Percentiles rank a stretch among this genome's conserved stretches.
These are phyloP conservation scores for Blastocystis sp. DNA, from an alignment of 352 stramenopile genomes.

Conservation along the genomic window DNA sequence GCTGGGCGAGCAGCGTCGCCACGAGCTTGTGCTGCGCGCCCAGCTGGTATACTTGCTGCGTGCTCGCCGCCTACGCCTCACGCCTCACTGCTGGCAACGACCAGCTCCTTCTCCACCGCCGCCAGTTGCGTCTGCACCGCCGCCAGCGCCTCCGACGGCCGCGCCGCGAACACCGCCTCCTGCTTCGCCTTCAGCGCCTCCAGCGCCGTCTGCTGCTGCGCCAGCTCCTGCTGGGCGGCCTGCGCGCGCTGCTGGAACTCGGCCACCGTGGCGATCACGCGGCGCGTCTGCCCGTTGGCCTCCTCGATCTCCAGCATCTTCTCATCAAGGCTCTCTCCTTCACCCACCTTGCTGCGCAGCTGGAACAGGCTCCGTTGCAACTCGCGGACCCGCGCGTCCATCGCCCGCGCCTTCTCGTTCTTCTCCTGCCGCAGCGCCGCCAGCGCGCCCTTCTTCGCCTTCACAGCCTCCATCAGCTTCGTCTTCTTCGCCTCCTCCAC, in stretches of 20 bases:
- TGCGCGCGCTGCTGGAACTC: background rate
- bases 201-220: background rate
- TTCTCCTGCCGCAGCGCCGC: background rate
- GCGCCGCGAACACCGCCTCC: background rate
- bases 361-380: background rate
- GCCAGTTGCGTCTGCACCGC: background rate
- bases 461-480: background rate
- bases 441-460: slow-evolving; percentile 9
- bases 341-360: background rate
- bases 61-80: background rate
- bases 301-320: background rate
- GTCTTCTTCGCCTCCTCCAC: background rate
- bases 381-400: background rate
- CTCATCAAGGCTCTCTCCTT: background rate
- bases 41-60: background rate
- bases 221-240: background rate
- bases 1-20: background rate
- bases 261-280: background rate
- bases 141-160: background rate
- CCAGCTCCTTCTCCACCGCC: background rate
- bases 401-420: background rate
- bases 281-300: background rate
- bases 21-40: background rate
- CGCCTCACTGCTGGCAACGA: background rate
- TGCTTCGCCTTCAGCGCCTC: background rate